Evolutionary conservation across 192 early-diverging fungal species (phyloP).

Genomic region (Coemansia sp.): DNA sequence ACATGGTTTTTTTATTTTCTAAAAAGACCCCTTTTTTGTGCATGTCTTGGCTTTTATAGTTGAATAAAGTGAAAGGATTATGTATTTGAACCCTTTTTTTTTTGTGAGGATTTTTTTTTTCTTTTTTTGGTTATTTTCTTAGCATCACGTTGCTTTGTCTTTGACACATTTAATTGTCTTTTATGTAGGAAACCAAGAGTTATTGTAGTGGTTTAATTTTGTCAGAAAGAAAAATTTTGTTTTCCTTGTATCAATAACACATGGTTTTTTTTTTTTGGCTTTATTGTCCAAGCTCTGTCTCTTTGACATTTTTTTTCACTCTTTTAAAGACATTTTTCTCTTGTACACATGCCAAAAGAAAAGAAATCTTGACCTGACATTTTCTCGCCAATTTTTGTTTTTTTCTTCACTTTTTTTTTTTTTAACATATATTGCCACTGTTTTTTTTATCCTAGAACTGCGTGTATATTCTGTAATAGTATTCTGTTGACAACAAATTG

Average conservation of each 20-base stretch:
- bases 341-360: no score
- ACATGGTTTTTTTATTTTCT: background rate
- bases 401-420: background rate
- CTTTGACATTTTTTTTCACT: slow-evolving; percentile 1
- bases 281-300: background rate
- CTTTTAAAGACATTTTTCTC: background rate
- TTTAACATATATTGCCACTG: background rate
- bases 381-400: slow-evolving; percentile 2
- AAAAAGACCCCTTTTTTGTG: background rate
- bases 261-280: background rate
- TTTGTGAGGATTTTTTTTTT: background rate
- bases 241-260: background rate
- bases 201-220: background rate
- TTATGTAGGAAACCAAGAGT: background rate
- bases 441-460: slow-evolving; percentile 10
- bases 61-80: no score
- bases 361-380: no score
- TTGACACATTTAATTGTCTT: background rate
- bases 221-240: background rate
- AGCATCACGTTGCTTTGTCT: background rate
- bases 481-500: background rate
- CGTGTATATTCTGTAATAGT: background rate
- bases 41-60: background rate
- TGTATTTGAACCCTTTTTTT: no score
- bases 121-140: background rate